A percentile compares a stretch with the other conserved stretches of the same genome.
These are phyloP conservation scores for Liquidambar formosana DNA, from an alignment of 164 flowering plant genomes.

Conservation along the genomic window DNA sequence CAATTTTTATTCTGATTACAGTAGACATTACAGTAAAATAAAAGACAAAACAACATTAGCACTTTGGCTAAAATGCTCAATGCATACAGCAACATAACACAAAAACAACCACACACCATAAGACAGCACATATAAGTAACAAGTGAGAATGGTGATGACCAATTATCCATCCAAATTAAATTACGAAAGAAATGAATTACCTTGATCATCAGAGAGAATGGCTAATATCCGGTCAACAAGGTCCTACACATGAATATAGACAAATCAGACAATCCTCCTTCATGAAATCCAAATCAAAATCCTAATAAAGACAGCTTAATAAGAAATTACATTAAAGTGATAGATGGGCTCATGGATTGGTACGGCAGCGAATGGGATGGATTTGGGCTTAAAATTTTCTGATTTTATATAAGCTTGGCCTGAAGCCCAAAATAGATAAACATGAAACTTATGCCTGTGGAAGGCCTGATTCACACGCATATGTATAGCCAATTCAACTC, in stretches of 20 bases:
- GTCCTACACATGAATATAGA: slow-evolving; percentile 30
- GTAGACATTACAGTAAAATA: not conserved
- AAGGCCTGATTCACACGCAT: not conserved
- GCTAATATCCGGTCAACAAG: slow-evolving; percentile 45
- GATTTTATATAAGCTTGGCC: not conserved
- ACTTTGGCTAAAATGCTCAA: not conserved
- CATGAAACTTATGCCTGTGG: not conserved
- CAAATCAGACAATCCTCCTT: slow-evolving; percentile 3
- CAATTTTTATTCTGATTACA: no score
- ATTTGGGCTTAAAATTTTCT: not conserved
- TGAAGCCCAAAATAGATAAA: not conserved
- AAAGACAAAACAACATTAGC: not conserved
- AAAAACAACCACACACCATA: not conserved
- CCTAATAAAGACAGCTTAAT: not conserved
- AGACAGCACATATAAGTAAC: no score
- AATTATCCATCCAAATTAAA: not conserved
- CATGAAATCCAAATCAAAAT: not conserved
- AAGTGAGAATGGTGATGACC: not conserved
- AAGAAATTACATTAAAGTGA: not conserved
- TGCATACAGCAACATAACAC: not conserved
- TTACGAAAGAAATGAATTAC: slow-evolving; percentile 23
- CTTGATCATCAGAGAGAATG: slow-evolving; percentile 55
- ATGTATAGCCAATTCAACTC: not conserved
- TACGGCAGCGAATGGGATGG: not conserved
- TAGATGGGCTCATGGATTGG: not conserved